Percentiles rank a stretch among this genome's conserved stretches.
Conservation (phyloP, 2,329 filamentous ascomycete species). For the Sclerotinia sclerotiorum region DNA sequence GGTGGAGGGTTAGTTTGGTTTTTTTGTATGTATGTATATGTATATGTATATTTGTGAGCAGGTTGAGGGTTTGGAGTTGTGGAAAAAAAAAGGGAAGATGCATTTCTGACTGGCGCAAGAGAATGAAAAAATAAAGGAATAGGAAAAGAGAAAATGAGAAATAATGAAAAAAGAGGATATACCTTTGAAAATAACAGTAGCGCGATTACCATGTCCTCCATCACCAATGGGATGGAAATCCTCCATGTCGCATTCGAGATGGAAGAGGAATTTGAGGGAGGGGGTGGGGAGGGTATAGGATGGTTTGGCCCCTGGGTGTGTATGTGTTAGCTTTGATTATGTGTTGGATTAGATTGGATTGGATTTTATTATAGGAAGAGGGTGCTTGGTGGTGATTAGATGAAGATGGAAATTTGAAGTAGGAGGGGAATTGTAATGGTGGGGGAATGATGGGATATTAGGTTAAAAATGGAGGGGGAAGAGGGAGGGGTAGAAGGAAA, state of each 20-base stretch:
- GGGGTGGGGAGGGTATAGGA: neutral
- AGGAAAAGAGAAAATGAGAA: neutral
- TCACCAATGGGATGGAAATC: neutral
- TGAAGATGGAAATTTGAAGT: neutral
- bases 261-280: constrained; percentile 6
- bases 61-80: neutral
- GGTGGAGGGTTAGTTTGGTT: neutral
- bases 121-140: neutral
- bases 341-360: neutral
- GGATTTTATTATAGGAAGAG: neutral
- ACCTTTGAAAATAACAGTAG: constrained; percentile 1
- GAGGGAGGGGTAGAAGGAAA: too few relatives aligned
- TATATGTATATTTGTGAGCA: too few relatives aligned
- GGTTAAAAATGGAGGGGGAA: too few relatives aligned
- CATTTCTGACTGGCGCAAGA: too few relatives aligned
- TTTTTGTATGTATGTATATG: neutral
- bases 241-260: constrained; percentile 11
- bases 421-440: neutral
- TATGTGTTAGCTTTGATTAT: neutral
- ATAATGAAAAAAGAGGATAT: neutral
- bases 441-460: too few relatives aligned
- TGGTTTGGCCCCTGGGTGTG: neutral
- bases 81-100: too few relatives aligned
- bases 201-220: constrained; percentile 2
- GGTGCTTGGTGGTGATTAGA: neutral